phyloP scores from a whole-genome alignment of 1,284 basidiomycete genomes.

The Flammula alnicola region DNA sequence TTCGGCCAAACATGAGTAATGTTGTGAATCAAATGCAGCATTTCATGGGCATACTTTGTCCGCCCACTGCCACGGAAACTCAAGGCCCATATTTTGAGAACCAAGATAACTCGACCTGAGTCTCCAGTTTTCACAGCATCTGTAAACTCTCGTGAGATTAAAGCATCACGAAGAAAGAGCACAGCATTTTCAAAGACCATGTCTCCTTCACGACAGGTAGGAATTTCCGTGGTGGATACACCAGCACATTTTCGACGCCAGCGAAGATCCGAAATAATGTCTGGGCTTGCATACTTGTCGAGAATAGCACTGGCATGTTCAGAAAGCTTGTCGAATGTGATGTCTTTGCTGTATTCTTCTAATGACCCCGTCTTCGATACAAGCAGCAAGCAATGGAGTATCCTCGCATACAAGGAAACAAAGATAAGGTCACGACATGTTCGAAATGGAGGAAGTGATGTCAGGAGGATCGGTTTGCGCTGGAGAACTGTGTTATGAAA shows the following conservation, averaged over 20 bases:
- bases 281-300: slow-evolving; percentile 21
- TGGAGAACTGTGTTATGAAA: slow-evolving; percentile 38
- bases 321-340: slow-evolving; percentile 25
- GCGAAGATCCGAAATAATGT: slow-evolving; percentile 10
- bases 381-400: slow-evolving; percentile 38
- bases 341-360: slow-evolving; percentile 26
- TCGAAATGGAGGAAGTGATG: slow-evolving; percentile 37
- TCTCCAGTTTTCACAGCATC: slow-evolving; percentile 42
- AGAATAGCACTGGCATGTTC: slow-evolving; percentile 24
- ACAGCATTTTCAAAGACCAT: slow-evolving; percentile 42
- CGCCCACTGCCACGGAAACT: slow-evolving; percentile 37
- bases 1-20: slow-evolving; percentile 41
- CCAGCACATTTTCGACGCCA: slow-evolving; percentile 4
- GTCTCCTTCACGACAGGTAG: slow-evolving; percentile 25
- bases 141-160: slow-evolving; percentile 38
- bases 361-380: slow-evolving; percentile 28
- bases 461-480: slow-evolving; percentile 36
- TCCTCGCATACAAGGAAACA: slow-evolving; percentile 37
- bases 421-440: slow-evolving; percentile 40
- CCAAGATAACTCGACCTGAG: slow-evolving; percentile 36
- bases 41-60: slow-evolving; percentile 43
- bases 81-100: slow-evolving; percentile 37
- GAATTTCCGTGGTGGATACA: neutral
- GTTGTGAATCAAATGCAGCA: slow-evolving; percentile 42
- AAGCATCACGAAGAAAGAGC: slow-evolving; percentile 40